Evolutionary conservation across 768 basidiomycete species (phyloP), one percentile per base, ranked within the genome.

Genomic region (Podaxis sp.): DNA sequence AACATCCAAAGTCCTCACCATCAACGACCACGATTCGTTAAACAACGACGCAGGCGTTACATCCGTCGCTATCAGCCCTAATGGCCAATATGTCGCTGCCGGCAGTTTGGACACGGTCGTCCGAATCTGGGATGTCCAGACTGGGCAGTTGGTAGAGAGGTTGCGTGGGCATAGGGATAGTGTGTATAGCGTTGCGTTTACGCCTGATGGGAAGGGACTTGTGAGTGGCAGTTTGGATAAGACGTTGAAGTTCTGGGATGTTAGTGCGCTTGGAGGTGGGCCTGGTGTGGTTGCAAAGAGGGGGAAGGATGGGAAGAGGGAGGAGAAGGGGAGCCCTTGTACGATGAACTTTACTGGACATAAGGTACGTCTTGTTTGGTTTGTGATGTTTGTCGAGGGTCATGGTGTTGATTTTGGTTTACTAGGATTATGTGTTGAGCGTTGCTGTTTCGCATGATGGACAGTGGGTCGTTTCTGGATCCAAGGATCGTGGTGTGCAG

Each of bases 151-250:
- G 17, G 77, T 93, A 11, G 91, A 92, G 71, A 78, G 86, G 29
- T 76, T 94, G 57, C 75, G 82, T 46, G 92, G 91, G 0, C 92
- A 93, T 72, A 80, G 82, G 65, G 90, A 94, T 68, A 87, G 86
- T 53, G 91, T 94, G 37, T 94, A 94, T 72, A 88, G 88, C 53
- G 81, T 94, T 11, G 91, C 91, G n/a, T 98, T 97, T 75, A 93
- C 93, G 3, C 94, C 93, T 0, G 96, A 96, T 70, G 94, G 94
- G 41, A 86, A 87, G 71, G 90, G 88, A 2, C 79, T 98, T 66
- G 90, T 97, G 7, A 93, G 90, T 65, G 96, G 94, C 37, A 93
- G 91, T 75, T 76, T 94, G 67, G 93, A 94, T 71, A 88, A 90
- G 78, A 91, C 89, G 51, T 70, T 94, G 64, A 90, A 92, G 72